Conservation (phyloP, 352 stramenopile genomes). For the Globisporangium radiosum region DNA sequence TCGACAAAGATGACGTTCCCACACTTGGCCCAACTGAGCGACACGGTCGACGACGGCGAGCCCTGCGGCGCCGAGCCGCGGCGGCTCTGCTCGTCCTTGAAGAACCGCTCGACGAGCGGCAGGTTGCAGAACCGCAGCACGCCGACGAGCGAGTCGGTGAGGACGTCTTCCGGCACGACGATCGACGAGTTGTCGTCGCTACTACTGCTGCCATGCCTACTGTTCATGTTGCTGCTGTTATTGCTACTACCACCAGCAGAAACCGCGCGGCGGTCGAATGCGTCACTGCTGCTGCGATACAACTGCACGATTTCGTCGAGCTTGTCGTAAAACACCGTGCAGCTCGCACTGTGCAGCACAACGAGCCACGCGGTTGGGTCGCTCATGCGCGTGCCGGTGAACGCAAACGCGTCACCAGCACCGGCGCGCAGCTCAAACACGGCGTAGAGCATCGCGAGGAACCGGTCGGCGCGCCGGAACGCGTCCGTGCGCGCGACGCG, state of each 20-base stretch:
- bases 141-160: conserved; percentile 53
- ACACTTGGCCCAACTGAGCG: conserved; percentile 73
- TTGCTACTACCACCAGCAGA: too few relatives aligned
- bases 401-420: conserved; percentile 1
- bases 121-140: conserved; percentile 77
- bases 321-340: conserved; percentile 76
- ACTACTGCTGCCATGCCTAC: too few relatives aligned
- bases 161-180: conserved; percentile 42
- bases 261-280: neutral
- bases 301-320: conserved; percentile 74
- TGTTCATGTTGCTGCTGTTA: neutral
- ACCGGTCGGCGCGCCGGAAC: conserved; percentile 43
- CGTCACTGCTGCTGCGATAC: conserved; percentile 26
- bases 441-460: conserved; percentile 42
- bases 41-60: conserved; percentile 13
- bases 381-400: conserved; percentile 12
- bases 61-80: conserved; percentile 5
- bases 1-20: conserved; percentile 82
- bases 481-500: conserved; percentile 36
- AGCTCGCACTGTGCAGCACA: conserved; percentile 63
- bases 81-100: conserved; percentile 31
- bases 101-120: conserved; percentile 66
- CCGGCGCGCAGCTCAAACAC: conserved; percentile 42
- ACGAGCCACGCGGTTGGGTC: conserved; percentile 56
- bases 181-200: neutral